Conservation (phyloP, 2,329 filamentous ascomycete species). For the Nemania sp. region DNA sequence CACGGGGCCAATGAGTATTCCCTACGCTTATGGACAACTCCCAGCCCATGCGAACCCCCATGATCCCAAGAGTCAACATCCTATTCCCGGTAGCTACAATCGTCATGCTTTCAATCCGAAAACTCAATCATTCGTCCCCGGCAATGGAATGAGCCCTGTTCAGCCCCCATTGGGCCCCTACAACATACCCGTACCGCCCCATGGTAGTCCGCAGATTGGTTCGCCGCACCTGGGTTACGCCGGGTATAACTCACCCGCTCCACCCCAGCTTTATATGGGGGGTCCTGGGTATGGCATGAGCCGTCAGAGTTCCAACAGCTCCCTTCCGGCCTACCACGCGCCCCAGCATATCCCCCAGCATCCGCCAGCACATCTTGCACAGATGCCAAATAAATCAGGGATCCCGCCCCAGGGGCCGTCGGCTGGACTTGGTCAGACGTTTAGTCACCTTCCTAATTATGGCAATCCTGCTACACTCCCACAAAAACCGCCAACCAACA, state of each 20-base stretch:
- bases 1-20: slow-evolving; percentile 44
- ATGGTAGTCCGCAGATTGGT: slow-evolving; percentile 58
- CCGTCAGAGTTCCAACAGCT: slow-evolving; percentile 60
- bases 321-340: slow-evolving; percentile 55
- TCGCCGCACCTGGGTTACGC: slow-evolving; percentile 56
- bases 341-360: slow-evolving; percentile 46
- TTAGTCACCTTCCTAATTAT: slow-evolving; percentile 60
- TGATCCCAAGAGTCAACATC: slow-evolving; percentile 77
- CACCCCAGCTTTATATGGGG: slow-evolving; percentile 52
- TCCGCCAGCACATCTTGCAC: slow-evolving; percentile 49
- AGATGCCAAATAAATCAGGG: slow-evolving; percentile 51
- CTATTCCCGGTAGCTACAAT: slow-evolving; percentile 82
- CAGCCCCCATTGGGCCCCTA: slow-evolving; percentile 55
- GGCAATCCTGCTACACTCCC: slow-evolving; percentile 64
- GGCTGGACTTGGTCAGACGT: slow-evolving; percentile 46
- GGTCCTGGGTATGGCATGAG: slow-evolving; percentile 57
- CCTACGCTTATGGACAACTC: slow-evolving; percentile 80
- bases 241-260: slow-evolving; percentile 52
- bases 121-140: slow-evolving; percentile 87
- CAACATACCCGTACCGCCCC: slow-evolving; percentile 50
- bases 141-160: slow-evolving; percentile 55
- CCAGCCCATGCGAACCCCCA: slow-evolving; percentile 71
- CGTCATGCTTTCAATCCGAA: slow-evolving; percentile 91
- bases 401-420: slow-evolving; percentile 46
- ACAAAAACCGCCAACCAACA: slow-evolving; percentile 60